A percentile compares a stretch with the other conserved stretches of the same genome.
phyloP scores from a whole-genome alignment of 2,329 filamentous ascomycete species.

The Colletotrichum gigasporum region DNA sequence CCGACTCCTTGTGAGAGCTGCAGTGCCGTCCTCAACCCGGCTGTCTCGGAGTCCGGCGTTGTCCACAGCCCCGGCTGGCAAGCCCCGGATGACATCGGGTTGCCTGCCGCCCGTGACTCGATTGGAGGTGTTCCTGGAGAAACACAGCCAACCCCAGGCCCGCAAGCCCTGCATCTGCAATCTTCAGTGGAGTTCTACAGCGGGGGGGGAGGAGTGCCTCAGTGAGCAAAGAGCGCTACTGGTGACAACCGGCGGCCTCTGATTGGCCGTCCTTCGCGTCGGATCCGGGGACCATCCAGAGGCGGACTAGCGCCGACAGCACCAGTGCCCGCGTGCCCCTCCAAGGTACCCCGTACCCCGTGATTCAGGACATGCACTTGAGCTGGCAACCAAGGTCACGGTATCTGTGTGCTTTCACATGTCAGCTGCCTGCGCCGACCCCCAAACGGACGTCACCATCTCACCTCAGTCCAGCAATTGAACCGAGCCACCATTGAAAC shows the following conservation, averaged over 20 bases:
- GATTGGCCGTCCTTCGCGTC: conserved; percentile 13
- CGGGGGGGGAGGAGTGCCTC: conserved; percentile 4
- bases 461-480: conserved; percentile 28
- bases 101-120: not conserved
- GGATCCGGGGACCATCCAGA: not conserved
- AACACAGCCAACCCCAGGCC: not conserved
- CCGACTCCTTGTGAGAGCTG: too few relatives aligned
- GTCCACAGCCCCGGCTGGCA: too few relatives aligned
- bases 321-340: conserved; percentile 25
- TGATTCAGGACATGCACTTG: too few relatives aligned
- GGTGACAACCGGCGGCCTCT: not conserved
- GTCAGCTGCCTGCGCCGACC: conserved; percentile 26
- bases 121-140: conserved; percentile 1
- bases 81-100: not conserved
- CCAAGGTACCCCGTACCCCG: conserved; percentile 10
- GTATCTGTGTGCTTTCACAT: conserved; percentile 27
- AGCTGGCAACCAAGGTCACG: too few relatives aligned
- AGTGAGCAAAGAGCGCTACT: conserved; percentile 5
- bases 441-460: conserved; percentile 31
- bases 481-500: conserved; percentile 31
- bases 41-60: not conserved
- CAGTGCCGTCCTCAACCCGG: not conserved
- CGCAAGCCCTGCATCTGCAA: conserved; percentile 7
- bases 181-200: conserved; percentile 18
- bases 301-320: not conserved